phyloP scores from a whole-genome alignment of 805 yeast species.

The Yarrowia sp. region DNA sequence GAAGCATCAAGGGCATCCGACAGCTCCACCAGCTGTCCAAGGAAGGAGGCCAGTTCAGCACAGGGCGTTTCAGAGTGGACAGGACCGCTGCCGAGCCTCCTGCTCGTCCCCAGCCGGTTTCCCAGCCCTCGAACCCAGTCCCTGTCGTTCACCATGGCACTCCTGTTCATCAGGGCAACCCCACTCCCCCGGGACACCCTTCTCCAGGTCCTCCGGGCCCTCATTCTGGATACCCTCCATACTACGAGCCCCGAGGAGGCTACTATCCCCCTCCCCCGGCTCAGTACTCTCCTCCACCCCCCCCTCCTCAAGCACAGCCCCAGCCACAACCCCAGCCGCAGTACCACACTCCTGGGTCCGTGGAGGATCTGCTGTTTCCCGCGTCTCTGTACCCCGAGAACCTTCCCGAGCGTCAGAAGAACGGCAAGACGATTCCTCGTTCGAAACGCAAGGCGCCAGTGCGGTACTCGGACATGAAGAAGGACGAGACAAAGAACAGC shows the following conservation, averaged over 20 bases:
- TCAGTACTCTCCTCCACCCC: background rate
- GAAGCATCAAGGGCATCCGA: constrained; percentile 24
- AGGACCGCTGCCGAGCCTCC: background rate
- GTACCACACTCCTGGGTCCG: constrained; percentile 23
- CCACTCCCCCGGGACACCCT: background rate
- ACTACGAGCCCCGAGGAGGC: background rate
- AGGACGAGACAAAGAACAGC: background rate
- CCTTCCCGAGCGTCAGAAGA: constrained; percentile 7
- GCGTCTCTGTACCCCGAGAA: constrained; percentile 20
- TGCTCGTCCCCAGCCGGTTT: background rate
- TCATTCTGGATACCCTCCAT: background rate
- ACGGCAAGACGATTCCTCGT: constrained; percentile 14
- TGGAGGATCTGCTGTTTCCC: constrained; percentile 18
- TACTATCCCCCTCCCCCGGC: constrained; percentile 8
- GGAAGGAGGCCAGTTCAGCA: constrained; percentile 19
- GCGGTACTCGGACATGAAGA: constrained; percentile 23
- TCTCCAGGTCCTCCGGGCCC: too few species aligned
- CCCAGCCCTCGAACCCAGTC: background rate
- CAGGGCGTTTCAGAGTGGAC: constrained; percentile 5
- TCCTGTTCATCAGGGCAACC: background rate
- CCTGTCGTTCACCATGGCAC: background rate
- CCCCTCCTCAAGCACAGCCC: background rate
- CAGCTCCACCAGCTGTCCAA: constrained; percentile 14
- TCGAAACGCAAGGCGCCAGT: constrained; percentile 16
- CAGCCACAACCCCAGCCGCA: constrained; percentile 2